Base-by-base conservation (phyloP, 495 filamentous ascomycete species). In the Lasiosphaeria miniovina region DNA sequence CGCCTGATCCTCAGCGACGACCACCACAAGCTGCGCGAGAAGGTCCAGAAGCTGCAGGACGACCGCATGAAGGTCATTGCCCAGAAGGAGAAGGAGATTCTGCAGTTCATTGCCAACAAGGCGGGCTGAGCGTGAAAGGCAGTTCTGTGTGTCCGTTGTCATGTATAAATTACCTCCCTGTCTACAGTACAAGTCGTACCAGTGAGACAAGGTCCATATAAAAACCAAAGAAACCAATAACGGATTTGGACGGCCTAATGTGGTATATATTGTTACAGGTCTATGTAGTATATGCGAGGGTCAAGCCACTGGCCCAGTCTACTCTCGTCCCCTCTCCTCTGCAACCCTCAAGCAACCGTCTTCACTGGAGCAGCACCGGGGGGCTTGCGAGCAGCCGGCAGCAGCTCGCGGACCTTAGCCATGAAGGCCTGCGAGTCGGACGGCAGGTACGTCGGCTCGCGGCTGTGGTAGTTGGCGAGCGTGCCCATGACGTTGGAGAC, bases 31-130 rank as follows among this genome's bases (percentile, higher is more conserved):
- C 63, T 90, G 57, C 83, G 88, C 36, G 87, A 92, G 57, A 81
- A 84, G 73, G 84, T 91, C 82, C 87, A 91, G 65, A 90, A 90
- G 75, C 63, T 89, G 57, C 84, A 89, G 41, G 87, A 92, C 60
- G 86, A 86, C 67, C 80, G 82, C 53, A 80, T 84, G 65, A 82
- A 76, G 59, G 86, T 85, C 60, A 83, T 92, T 14, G 87, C 87
- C 72, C 81, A 79, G 58, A 72, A 83, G 36, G 88, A 90, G 68
- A 90, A 93, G 62, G 77, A 77, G 34, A 81, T 82, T 10, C 81
- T 82, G 70, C 87, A 84, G 74, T 33, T 32, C 12, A 60, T 68
- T 3, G 60, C 67, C 57, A 31, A 62, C 11, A 68, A 61, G 61
- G 57, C 54, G n/a, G 49, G 52, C 1, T 50, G 49, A 38, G 43